phyloP scores from a whole-genome alignment of 331 rosid genomes.

The Dryas integrifolia region DNA sequence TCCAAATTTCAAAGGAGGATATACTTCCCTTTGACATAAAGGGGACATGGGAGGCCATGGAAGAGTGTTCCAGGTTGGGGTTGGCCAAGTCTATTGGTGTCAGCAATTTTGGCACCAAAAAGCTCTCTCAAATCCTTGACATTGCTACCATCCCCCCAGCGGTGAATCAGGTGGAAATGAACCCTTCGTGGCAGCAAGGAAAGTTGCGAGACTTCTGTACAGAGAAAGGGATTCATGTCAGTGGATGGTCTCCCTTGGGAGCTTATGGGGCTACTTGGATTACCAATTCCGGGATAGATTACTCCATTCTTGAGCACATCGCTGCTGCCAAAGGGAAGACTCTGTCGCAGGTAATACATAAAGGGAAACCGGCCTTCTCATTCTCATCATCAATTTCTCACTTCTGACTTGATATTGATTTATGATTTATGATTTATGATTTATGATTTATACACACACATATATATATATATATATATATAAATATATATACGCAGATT shows the following conservation, averaged over 20 bases:
- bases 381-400: too few relatives aligned
- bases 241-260: neutral
- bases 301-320: neutral
- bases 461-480: too few relatives aligned
- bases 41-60: conserved; percentile 51
- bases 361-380: too few relatives aligned
- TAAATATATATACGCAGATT: neutral
- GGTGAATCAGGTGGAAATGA: conserved; percentile 49
- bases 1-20: conserved; percentile 20
- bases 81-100: conserved; percentile 52
- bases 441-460: too few relatives aligned
- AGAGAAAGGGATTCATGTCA: conserved; percentile 31
- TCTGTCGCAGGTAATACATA: neutral
- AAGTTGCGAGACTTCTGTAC: conserved; percentile 41
- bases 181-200: conserved; percentile 52
- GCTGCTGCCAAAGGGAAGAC: conserved; percentile 10
- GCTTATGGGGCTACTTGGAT: neutral
- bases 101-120: conserved; percentile 44
- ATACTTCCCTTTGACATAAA: conserved; percentile 40
- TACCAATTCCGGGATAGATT: neutral
- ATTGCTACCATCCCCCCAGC: conserved; percentile 19
- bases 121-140: conserved; percentile 39
- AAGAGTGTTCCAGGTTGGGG: conserved; percentile 36
- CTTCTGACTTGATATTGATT: too few relatives aligned
- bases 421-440: too few relatives aligned